phyloP scores from a whole-genome alignment of 129 eudicot genomes.

The Helianthus annuus region DNA sequence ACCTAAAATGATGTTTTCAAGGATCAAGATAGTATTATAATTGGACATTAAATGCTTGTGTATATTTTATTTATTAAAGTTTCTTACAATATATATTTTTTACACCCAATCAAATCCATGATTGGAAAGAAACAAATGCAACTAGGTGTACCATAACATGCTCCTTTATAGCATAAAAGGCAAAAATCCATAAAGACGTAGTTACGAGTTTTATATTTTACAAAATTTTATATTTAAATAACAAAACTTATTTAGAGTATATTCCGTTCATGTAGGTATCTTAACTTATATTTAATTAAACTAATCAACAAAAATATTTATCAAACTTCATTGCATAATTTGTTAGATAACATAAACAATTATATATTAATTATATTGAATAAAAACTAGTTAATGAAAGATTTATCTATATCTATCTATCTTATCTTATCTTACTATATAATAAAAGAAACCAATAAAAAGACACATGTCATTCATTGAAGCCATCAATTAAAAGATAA shows the following conservation, averaged over 20 bases:
- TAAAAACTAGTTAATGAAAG: too few species aligned
- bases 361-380: not conserved
- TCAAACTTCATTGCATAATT: not conserved
- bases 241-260: not conserved
- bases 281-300: not conserved
- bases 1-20: not conserved
- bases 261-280: not conserved
- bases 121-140: constrained; percentile 38
- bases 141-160: constrained; percentile 39
- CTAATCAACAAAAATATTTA: not conserved
- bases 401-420: too few species aligned
- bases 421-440: too few species aligned
- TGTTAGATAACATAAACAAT: not conserved
- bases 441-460: too few species aligned
- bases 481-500: too few species aligned
- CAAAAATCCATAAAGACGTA: not conserved
- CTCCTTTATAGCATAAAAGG: constrained; percentile 26
- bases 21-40: constrained; percentile 11
- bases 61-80: constrained; percentile 14
- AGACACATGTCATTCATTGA: too few species aligned
- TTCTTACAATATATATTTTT: constrained; percentile 11
- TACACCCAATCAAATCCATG: constrained; percentile 33
- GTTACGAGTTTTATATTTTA: not conserved
- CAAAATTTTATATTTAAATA: not conserved
- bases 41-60: constrained; percentile 31